phyloP scores from a whole-genome alignment of 2,329 filamentous ascomycete genomes.

The Penicillium paneum region DNA sequence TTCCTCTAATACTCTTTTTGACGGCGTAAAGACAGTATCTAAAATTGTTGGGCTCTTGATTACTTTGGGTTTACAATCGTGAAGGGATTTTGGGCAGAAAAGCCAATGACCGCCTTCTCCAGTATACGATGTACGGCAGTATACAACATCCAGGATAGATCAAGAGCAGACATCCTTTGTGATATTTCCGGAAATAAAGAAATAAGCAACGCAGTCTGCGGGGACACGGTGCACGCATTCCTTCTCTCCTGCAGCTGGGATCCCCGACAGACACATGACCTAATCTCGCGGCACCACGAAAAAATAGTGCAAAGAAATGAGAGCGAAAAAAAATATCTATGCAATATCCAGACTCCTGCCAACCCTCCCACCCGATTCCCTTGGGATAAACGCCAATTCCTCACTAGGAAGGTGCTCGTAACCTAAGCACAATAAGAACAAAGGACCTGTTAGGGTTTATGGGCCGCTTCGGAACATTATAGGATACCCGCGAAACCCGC shows the following conservation, averaged over 20 bases:
- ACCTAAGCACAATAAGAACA: not conserved
- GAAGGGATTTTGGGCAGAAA: conserved; percentile 1
- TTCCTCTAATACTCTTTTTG: not conserved
- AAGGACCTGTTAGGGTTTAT: not conserved
- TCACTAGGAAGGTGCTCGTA: not conserved
- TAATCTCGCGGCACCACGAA: conserved; percentile 1
- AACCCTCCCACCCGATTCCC: not conserved
- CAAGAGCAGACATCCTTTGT: not conserved
- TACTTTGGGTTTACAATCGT: not conserved
- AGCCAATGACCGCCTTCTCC: not conserved
- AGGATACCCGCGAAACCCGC: conserved; percentile 12
- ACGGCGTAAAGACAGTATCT: not conserved
- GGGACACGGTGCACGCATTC: not conserved
- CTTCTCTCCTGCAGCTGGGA: not conserved
- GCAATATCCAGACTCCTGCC: not conserved
- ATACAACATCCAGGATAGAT: not conserved
- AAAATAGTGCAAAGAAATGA: not conserved
- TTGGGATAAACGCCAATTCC: conserved; percentile 3
- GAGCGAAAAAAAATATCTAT: not conserved
- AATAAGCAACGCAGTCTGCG: not conserved
- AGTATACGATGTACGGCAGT: not conserved
- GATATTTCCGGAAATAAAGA: not conserved
- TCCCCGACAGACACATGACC: not conserved
- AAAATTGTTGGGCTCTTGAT: not conserved
- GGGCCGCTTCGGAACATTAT: not conserved